These are phyloP conservation scores for Myxozyma geophila DNA, from an alignment of 805 yeast genomes.

Conservation along the genomic window DNA sequence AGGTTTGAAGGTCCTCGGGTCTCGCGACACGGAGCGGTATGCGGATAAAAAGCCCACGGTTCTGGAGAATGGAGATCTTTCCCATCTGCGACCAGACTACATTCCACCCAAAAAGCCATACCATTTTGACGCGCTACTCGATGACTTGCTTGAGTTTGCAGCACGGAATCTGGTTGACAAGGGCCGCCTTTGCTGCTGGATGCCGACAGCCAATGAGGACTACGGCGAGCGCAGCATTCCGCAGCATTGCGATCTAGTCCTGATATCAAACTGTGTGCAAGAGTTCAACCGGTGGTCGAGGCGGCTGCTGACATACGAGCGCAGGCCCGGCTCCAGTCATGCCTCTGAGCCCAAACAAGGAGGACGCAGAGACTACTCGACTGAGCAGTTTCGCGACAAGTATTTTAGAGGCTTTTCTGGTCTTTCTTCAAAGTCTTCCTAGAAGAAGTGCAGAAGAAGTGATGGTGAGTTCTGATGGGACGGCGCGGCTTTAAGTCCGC, in stretches of 20 bases:
- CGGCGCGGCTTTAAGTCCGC: no score
- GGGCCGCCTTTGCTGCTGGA: constrained; percentile 93
- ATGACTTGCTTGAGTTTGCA: constrained; percentile 76
- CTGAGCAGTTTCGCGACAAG: constrained; percentile 71
- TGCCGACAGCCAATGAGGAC: constrained; percentile 95
- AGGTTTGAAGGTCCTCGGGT: constrained; percentile 91
- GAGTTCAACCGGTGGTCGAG: constrained; percentile 90
- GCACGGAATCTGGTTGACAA: constrained; percentile 69
- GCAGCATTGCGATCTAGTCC: constrained; percentile 70
- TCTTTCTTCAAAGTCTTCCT: no score
- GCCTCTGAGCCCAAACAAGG: constrained; percentile 48
- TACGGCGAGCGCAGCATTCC: constrained; percentile 72
- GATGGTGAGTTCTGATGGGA: no score
- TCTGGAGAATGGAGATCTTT: constrained; percentile 32
- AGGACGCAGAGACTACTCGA: constrained; percentile 46
- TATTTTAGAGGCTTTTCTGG: constrained; percentile 66
- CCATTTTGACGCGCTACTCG: constrained; percentile 72
- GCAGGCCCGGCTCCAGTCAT: constrained; percentile 52
- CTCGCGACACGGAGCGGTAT: constrained; percentile 68
- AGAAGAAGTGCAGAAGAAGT: no score
- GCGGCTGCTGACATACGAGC: constrained; percentile 77
- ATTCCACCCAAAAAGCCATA: constrained; percentile 93
- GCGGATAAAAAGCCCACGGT: constrained; percentile 51
- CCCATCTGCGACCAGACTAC: constrained; percentile 64
- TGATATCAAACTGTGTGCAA: constrained; percentile 78